Base-by-base conservation (phyloP, 441 rosid species). In the Arabidopsis lyrata region DNA sequence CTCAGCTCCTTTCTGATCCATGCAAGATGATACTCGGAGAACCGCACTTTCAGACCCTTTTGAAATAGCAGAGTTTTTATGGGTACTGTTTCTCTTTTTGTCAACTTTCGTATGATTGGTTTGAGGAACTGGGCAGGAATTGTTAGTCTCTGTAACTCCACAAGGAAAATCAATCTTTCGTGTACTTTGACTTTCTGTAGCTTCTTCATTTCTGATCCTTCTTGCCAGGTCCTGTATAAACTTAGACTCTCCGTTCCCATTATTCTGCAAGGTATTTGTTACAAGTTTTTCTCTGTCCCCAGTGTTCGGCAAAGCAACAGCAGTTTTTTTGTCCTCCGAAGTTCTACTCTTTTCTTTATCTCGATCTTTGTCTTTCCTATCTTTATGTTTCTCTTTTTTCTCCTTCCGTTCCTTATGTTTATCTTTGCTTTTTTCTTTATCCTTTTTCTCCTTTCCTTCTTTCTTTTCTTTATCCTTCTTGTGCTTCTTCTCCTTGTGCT, bases 381-480 rank as follows among this genome's bases (percentile, higher is more conserved):
- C 82, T 79, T 63, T 83, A 72, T 72, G 80, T 72, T 79, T 87
- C 67, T 82, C 88, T 50, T 88, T 86, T 52, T 74, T 74, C 41
- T 86, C 87, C 69, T 83, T 85, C 81, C 83, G 87, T 15, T 86
- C 83, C 50, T 74, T 83, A 7, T 75, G 77, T 64, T 86, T 89
- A 62, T 81, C 88, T 81, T 82, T 86, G 52, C 84, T 82, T 74
- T 81, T 80, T 69, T 81, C 90, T 77, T 83, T 87, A 56, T 85
- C 88, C 69, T 67, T 83, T 66, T 76, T 83, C 64, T 85, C 90
- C 70, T 83, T 82, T 59, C 80, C 83, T 73, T 82, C 84, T 55
- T 65, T 85, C 81, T 83, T 85, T 57, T 81, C 88, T 67, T 73
- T 86, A 66, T 81, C 85, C 57, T 74, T 89, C 58, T 86, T 87